phyloP scores from a whole-genome alignment of 139 green algal genomes.

The Chlorokybus atmophyticus region DNA sequence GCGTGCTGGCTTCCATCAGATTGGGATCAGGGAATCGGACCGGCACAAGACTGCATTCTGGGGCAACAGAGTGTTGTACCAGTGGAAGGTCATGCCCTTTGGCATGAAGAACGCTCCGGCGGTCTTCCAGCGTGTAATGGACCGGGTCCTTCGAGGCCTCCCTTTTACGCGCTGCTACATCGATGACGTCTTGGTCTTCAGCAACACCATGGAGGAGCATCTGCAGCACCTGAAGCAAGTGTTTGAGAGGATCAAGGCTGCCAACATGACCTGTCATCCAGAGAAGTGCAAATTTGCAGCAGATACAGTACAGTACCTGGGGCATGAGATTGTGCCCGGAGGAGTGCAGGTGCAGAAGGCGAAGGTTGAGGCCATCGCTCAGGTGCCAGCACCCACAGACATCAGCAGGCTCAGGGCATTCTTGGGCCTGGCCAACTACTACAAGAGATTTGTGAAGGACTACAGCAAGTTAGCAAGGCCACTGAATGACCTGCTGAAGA shows the following conservation, averaged over 20 bases:
- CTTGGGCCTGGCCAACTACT: conserved; percentile 38
- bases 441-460: conserved; percentile 27
- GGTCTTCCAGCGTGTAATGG: background rate
- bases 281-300: conserved; percentile 1
- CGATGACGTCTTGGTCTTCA: conserved; percentile 7
- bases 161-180: background rate
- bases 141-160: background rate
- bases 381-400: background rate
- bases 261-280: background rate
- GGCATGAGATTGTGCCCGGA: background rate
- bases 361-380: conserved; percentile 2
- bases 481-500: conserved; percentile 18
- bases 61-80: background rate
- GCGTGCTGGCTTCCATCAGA: background rate
- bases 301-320: background rate
- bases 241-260: background rate
- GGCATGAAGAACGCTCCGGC: background rate
- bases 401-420: background rate
- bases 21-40: background rate
- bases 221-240: background rate
- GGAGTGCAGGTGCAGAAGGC: background rate
- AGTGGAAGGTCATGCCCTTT: background rate
- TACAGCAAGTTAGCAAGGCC: conserved; percentile 19
- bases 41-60: background rate
- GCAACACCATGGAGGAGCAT: background rate